Percentiles rank a stretch among this genome's conserved stretches.
phyloP scores from a whole-genome alignment of 2,329 filamentous ascomycete genomes.

The Sclerotinia nivalis region DNA sequence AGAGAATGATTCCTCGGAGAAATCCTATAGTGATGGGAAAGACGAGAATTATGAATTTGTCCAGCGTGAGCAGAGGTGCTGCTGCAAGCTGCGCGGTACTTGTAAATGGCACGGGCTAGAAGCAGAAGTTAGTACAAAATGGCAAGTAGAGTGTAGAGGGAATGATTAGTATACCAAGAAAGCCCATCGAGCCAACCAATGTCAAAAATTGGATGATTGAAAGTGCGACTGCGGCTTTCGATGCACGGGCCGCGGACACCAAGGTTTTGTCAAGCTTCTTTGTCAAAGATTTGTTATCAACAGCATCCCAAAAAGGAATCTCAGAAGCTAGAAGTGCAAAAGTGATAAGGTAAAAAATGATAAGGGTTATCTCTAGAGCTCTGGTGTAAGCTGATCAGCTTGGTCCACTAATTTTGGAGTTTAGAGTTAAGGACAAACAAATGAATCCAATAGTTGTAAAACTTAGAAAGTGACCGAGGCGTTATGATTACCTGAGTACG shows the following conservation, averaged over 20 bases:
- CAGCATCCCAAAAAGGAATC: not conserved
- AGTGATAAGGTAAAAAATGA: conserved; percentile 7
- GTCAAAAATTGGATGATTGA: not conserved
- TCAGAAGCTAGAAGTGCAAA: conserved; percentile 1
- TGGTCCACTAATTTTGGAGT: not conserved
- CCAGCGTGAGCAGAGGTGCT: not conserved
- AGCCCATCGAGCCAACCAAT: not conserved
- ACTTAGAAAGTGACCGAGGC: not conserved
- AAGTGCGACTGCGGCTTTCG: not conserved
- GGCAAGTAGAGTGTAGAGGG: not conserved
- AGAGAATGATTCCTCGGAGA: not conserved
- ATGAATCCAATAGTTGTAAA: conserved; percentile 1
- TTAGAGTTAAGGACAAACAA: not conserved
- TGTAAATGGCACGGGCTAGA: not conserved
- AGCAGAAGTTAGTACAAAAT: not conserved
- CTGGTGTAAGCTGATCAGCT: not conserved
- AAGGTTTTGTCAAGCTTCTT: not conserved
- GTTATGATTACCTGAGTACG: not conserved
- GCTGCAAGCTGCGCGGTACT: not conserved
- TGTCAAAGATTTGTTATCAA: not conserved
- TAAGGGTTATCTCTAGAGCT: not conserved
- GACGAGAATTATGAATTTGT: not conserved
- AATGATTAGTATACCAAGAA: not conserved
- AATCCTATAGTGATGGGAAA: not conserved
- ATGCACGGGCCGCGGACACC: not conserved